Percentiles rank a stretch among this genome's conserved stretches.
phyloP scores from a whole-genome alignment of 306 rosid genomes.

The Myrica gale region DNA sequence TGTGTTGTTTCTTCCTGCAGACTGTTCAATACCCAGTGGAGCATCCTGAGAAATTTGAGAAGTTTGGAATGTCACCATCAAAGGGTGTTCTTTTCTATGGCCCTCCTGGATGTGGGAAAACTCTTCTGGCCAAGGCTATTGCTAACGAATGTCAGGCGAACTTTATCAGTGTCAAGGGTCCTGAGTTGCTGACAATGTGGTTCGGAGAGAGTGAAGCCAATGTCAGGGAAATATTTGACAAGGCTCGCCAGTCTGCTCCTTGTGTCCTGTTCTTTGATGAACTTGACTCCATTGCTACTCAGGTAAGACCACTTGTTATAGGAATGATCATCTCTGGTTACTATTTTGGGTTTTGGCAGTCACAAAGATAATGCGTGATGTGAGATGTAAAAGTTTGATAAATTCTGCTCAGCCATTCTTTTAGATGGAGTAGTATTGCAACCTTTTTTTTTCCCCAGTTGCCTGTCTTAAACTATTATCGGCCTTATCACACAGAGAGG shows the following conservation, averaged over 20 bases:
- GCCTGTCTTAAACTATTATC: neutral
- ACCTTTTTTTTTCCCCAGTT: neutral
- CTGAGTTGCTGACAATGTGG: conserved; percentile 99
- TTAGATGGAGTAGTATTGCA: neutral
- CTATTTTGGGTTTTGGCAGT: conserved; percentile 7
- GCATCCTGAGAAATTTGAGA: conserved; percentile 96
- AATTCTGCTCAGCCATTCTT: neutral
- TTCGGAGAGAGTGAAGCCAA: conserved; percentile 99
- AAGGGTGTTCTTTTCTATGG: conserved; percentile 99
- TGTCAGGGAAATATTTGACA: conserved; percentile 96
- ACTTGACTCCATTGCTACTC: conserved; percentile 98
- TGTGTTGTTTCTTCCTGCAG: conserved; percentile 43
- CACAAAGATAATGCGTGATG: neutral
- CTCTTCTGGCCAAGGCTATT: conserved; percentile 94
- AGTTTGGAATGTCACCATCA: conserved; percentile 98
- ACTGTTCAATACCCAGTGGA: conserved; percentile 99
- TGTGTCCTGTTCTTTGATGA: conserved; percentile 98
- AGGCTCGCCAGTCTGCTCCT: conserved; percentile 99
- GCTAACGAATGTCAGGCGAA: conserved; percentile 99
- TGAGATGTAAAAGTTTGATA: neutral
- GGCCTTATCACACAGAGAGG: conserved; percentile 66
- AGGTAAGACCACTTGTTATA: conserved; percentile 47
- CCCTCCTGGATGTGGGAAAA: conserved; percentile 99
- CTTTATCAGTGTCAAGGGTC: conserved; percentile 97
- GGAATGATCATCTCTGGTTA: neutral